Conservation (phyloP, 805 yeast species). For the Torulaspora indica region DNA sequence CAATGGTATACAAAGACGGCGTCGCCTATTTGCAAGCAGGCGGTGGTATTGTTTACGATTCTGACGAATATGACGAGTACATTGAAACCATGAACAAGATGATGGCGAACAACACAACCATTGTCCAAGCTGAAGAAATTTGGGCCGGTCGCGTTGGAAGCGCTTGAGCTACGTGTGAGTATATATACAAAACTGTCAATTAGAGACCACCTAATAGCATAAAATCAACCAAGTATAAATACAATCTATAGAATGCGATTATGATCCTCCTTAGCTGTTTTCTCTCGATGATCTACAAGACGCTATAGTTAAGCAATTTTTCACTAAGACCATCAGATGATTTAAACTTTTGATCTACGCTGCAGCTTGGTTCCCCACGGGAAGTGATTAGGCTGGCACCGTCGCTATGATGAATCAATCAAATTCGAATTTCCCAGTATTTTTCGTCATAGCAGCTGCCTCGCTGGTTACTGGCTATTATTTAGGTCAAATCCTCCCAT, state of each 20-base stretch:
- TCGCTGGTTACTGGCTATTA: constrained; percentile 32
- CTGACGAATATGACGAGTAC: constrained; percentile 93
- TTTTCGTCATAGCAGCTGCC: constrained; percentile 28
- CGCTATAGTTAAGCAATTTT: background rate
- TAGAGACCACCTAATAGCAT: background rate
- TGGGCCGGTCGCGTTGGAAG: constrained; percentile 51
- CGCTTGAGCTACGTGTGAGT: background rate
- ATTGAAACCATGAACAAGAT: constrained; percentile 95
- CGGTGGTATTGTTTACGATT: constrained; percentile 95
- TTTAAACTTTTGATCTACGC: background rate
- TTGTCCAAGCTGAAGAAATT: constrained; percentile 83
- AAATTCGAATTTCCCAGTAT: constrained; percentile 17
- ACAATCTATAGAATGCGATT: background rate
- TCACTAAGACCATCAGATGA: background rate
- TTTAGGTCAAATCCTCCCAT: constrained; percentile 25
- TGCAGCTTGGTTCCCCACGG: background rate
- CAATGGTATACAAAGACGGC: constrained; percentile 92
- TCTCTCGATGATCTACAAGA: background rate
- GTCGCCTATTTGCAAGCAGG: constrained; percentile 95
- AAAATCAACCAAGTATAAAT: background rate
- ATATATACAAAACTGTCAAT: background rate
- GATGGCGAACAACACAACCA: constrained; percentile 86
- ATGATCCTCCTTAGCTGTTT: background rate
- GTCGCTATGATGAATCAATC: constrained; percentile 12
- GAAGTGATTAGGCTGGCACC: background rate